Evolutionary conservation across 805 yeast genomes (phyloP).

Genomic region (Saccharomycopsis fermentans): DNA sequence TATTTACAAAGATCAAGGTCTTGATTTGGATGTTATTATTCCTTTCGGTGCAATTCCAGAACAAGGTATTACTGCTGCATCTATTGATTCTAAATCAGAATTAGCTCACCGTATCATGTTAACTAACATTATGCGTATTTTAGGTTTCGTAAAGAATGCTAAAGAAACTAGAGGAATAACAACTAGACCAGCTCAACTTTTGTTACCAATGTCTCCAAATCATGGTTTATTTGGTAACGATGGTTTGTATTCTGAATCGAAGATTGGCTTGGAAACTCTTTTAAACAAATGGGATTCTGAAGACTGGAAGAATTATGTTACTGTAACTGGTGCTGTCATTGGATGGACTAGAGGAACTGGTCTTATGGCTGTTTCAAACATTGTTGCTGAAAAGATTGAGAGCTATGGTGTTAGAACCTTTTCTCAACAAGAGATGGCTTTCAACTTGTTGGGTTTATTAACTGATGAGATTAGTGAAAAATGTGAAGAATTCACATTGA

Average conservation of each 20-base stretch:
- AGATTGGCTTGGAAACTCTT: constrained; percentile 86
- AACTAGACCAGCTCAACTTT: constrained; percentile 97
- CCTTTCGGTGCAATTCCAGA: constrained; percentile 99
- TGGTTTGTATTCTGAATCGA: constrained; percentile 97
- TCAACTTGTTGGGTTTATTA: constrained; percentile 90
- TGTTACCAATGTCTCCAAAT: constrained; percentile 94
- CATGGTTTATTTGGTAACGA: constrained; percentile 99
- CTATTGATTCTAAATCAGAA: constrained; percentile 90
- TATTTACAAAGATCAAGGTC: constrained; percentile 73
- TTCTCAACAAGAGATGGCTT: constrained; percentile 99
- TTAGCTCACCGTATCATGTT: constrained; percentile 98
- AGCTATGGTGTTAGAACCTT: constrained; percentile 93
- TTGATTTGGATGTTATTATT: constrained; percentile 86
- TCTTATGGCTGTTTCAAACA: constrained; percentile 93
- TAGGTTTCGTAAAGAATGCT: constrained; percentile 82
- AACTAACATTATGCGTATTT: constrained; percentile 84
- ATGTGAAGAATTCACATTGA: constrained; percentile 88
- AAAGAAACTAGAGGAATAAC: constrained; percentile 67
- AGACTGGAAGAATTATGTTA: constrained; percentile 89
- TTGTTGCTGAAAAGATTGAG: constrained; percentile 96
- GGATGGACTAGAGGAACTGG: constrained; percentile 99
- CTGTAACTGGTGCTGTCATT: constrained; percentile 95
- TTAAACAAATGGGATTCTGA: constrained; percentile 99
- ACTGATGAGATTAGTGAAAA: constrained; percentile 74
- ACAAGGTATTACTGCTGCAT: constrained; percentile 91